Base-by-base conservation (phyloP, 139 green algal genomes). In the Closterium sp. region DNA sequence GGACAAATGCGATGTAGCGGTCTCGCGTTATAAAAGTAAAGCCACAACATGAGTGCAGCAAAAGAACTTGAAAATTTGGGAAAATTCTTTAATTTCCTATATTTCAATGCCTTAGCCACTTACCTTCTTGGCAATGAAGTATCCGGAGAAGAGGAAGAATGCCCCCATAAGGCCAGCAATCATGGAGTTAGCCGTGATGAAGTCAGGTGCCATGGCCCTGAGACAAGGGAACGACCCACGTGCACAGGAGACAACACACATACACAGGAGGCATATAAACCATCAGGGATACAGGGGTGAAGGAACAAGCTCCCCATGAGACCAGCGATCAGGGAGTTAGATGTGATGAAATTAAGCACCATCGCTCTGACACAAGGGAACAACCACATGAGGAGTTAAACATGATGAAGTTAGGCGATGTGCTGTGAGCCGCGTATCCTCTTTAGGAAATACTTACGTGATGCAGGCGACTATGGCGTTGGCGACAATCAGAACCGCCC, bases 41-140 rank as follows among this genome's bases (percentile, higher is more conserved):
- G 38, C 38, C 38, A 50, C 38, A 50, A 9, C 38, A 50, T 50
- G 38, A 50, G 38, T 50, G 38, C 38, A 50, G 38, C 7, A 9
- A 9, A 50, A 50, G 6, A 50, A 50, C 11, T 13, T 50, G 38
- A 42, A 50, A 17, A 50, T 17, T 50, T 50, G 5, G 5, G 38
- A 50, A 13, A 13, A 13, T 50, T 50, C 7, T 50, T 7, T 50
- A 13, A 50, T 50, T 13, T 50, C 38, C 38, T 9, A 50, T 50
- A 42, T 50, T 50, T 13, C 62, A 79, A 24, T 27, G 19, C 17
- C 17, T 79, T 79, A 27, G 62, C 1, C 22, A n/a, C 31, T 89
- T 27, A 93, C 90, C 85, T 91, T 70, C 85, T 93, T 89, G 19
- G 31, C 32, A 50, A 93, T 93, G 87, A 93, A 93, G 32, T 93